Evolutionary conservation across 306 rosid genomes (phyloP).

Genomic region (Lathyrus tuberosus): DNA sequence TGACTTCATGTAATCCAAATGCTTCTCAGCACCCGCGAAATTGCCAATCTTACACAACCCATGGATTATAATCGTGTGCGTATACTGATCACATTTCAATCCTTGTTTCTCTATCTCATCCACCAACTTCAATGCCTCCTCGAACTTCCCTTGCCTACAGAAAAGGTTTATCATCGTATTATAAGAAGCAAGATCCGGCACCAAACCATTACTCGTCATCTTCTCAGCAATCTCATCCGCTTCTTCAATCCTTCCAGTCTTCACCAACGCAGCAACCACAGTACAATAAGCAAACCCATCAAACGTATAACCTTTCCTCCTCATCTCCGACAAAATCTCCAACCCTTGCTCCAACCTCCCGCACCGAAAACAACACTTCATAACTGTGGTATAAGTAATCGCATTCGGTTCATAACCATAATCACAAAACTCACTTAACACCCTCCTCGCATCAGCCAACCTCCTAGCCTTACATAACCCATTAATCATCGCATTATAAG

Average conservation of each 20-base stretch:
- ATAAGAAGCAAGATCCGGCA: constrained; percentile 63
- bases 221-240: constrained; percentile 53
- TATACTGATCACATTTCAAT: constrained; percentile 63
- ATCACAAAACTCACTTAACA: constrained; percentile 62
- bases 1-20: constrained; percentile 57
- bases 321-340: constrained; percentile 68
- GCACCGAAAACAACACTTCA: constrained; percentile 66
- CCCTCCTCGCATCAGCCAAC: constrained; percentile 48
- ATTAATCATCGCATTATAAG: constrained; percentile 69
- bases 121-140: constrained; percentile 62
- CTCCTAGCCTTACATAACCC: constrained; percentile 72
- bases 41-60: constrained; percentile 72
- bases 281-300: constrained; percentile 86
- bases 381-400: constrained; percentile 68
- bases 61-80: constrained; percentile 66
- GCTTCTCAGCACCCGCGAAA: constrained; percentile 54
- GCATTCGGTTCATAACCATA: constrained; percentile 57
- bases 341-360: constrained; percentile 58
- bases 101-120: constrained; percentile 68
- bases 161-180: constrained; percentile 63
- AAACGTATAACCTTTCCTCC: constrained; percentile 59
- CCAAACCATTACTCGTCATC: constrained; percentile 58
- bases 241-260: constrained; percentile 63
- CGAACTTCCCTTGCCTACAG: constrained; percentile 67
- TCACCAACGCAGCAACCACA: constrained; percentile 60